phyloP scores from a whole-genome alignment of 1,284 basidiomycete species.

The Pulveroboletus sp. region DNA sequence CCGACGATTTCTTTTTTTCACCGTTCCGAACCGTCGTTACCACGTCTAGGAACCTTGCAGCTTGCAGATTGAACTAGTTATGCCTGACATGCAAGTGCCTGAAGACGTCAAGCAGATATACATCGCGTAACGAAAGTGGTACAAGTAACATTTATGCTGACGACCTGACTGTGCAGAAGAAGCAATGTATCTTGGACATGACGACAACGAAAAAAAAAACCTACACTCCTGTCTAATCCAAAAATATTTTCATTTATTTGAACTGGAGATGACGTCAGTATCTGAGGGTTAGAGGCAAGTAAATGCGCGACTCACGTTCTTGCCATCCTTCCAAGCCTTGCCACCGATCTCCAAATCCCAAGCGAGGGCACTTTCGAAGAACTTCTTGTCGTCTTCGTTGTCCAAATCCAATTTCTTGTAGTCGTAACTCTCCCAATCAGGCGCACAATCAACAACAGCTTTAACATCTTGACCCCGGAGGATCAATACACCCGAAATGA shows the following conservation, averaged over 20 bases:
- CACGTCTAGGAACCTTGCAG: too few species aligned
- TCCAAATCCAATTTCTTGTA: conserved; percentile 74
- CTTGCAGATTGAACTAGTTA: too few species aligned
- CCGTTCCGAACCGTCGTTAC: too few species aligned
- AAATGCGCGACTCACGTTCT: conserved; percentile 61
- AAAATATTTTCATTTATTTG: conserved; percentile 21
- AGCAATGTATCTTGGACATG: too few species aligned
- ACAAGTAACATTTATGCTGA: too few species aligned
- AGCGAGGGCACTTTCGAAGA: conserved; percentile 87
- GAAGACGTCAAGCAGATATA: too few species aligned
- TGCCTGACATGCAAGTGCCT: too few species aligned
- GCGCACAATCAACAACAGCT: conserved; percentile 80
- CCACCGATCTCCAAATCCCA: conserved; percentile 89
- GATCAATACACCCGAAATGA: conserved; percentile 83
- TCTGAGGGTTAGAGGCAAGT: not conserved
- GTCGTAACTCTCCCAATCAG: conserved; percentile 90
- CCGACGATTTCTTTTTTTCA: too few species aligned
- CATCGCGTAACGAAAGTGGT: too few species aligned
- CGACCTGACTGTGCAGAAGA: too few species aligned
- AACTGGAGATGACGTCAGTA: conserved; percentile 21
- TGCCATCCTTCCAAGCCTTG: conserved; percentile 86
- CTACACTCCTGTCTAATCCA: conserved; percentile 30
- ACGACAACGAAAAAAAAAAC: too few species aligned
- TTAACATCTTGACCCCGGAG: conserved; percentile 73
- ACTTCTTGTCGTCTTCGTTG: conserved; percentile 75